These are phyloP conservation scores for Imleria badia DNA, from an alignment of 768 basidiomycete species.

Conservation along the genomic window DNA sequence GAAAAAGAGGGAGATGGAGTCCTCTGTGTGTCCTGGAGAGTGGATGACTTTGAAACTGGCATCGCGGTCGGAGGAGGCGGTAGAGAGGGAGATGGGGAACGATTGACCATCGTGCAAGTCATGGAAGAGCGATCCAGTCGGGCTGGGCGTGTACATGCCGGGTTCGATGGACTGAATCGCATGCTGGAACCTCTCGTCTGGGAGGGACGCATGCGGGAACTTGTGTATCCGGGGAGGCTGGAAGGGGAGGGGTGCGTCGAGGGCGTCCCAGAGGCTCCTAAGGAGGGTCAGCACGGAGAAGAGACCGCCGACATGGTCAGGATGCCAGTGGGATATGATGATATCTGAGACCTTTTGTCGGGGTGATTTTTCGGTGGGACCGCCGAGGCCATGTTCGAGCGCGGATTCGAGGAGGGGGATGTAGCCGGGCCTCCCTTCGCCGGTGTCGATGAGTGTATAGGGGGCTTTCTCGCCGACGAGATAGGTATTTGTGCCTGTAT, in stretches of 20 bases:
- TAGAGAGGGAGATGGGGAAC: conserved; percentile 35
- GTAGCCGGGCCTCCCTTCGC: conserved; percentile 70
- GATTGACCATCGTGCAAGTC: conserved; percentile 57
- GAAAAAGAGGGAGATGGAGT: conserved; percentile 77
- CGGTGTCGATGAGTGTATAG: conserved; percentile 81
- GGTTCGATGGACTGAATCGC: conserved; percentile 39
- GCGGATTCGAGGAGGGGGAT: conserved; percentile 63
- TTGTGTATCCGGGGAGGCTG: conserved; percentile 76
- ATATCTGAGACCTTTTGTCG: conserved; percentile 73
- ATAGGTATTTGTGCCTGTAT: conserved; percentile 88
- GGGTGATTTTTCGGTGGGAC: background rate
- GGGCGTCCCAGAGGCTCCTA: conserved; percentile 56
- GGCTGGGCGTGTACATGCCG: conserved; percentile 46
- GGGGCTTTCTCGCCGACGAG: conserved; percentile 69
- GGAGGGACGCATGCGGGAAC: conserved; percentile 43
- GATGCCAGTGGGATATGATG: conserved; percentile 88
- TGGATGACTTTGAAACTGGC: conserved; percentile 62
- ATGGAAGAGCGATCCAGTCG: conserved; percentile 50
- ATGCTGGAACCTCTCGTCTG: conserved; percentile 35
- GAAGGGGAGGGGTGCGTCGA: conserved; percentile 47
- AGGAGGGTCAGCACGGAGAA: conserved; percentile 68
- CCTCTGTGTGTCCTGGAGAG: conserved; percentile 88
- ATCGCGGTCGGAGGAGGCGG: background rate
- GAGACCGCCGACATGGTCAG: conserved; percentile 82
- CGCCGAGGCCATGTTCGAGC: conserved; percentile 42